Conservation (phyloP, 108 stramenopile genomes). For the Fragilaria crotonensis region DNA sequence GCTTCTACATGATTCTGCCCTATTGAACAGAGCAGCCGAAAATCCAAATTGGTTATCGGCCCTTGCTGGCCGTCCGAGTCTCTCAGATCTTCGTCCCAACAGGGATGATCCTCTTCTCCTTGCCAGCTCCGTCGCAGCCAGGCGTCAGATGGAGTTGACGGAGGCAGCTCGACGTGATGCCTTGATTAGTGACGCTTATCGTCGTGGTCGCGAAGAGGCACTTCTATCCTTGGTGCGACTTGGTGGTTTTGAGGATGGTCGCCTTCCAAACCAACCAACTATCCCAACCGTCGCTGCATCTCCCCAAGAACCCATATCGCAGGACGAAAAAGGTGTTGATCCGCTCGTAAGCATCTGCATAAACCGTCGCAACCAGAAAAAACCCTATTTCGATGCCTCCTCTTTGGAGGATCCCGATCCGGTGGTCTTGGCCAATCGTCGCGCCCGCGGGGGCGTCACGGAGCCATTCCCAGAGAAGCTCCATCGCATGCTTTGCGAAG, state of each 20-base stretch:
- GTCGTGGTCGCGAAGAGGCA: background rate
- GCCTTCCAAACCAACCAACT: background rate
- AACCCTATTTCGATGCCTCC: constrained; percentile 16
- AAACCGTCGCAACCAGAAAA: background rate
- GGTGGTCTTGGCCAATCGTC: constrained; percentile 12
- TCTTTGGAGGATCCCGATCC: constrained; percentile 14
- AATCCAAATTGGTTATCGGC: too few species aligned
- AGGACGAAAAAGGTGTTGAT: background rate
- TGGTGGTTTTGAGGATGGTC: background rate
- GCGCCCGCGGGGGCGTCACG: constrained; percentile 51
- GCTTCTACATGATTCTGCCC: too few species aligned
- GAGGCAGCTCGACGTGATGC: background rate
- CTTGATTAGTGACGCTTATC: background rate
- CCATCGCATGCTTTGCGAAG: constrained; percentile 7
- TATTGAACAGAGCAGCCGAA: too few species aligned
- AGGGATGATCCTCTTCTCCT: background rate
- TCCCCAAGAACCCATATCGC: background rate
- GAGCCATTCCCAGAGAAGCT: constrained; percentile 16
- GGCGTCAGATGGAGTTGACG: background rate
- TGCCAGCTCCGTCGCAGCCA: background rate
- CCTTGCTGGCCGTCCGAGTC: too few species aligned
- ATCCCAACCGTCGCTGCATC: background rate
- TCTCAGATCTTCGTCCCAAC: too few species aligned
- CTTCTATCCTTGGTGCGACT: background rate
- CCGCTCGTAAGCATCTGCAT: background rate